Conservation (phyloP, 2,329 filamentous ascomycete genomes). For the Xylariaceae sp. region DNA sequence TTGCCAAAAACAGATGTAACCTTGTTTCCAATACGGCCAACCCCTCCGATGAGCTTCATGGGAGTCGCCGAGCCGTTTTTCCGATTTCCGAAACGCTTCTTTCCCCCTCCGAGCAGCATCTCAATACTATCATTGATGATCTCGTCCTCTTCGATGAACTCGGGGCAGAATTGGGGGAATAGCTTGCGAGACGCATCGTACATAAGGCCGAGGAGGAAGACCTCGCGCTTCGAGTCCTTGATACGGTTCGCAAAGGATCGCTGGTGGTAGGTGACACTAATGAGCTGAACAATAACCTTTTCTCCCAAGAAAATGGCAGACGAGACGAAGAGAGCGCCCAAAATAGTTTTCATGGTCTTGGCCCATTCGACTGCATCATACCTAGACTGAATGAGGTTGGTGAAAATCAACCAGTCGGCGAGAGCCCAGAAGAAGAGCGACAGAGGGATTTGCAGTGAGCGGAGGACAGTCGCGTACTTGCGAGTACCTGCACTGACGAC, state of each 20-base stretch:
- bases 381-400: constrained; percentile 41
- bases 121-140: constrained; percentile 83
- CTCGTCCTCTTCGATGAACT: constrained; percentile 89
- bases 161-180: constrained; percentile 87
- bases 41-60: constrained; percentile 70
- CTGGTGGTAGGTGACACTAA: constrained; percentile 81
- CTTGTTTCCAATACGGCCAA: constrained; percentile 84
- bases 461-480: constrained; percentile 65
- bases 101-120: constrained; percentile 57
- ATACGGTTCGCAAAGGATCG: constrained; percentile 80
- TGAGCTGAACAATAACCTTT: constrained; percentile 74
- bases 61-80: constrained; percentile 65
- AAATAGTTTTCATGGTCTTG: constrained; percentile 56
- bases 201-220: constrained; percentile 75
- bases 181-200: constrained; percentile 86
- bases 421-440: constrained; percentile 68
- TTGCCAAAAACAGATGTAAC: constrained; percentile 91
- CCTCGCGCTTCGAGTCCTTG: constrained; percentile 82
- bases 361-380: constrained; percentile 45
- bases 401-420: constrained; percentile 58
- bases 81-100: constrained; percentile 36
- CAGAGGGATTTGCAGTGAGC: constrained; percentile 60
- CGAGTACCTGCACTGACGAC: constrained; percentile 65
- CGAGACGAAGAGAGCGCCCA: constrained; percentile 64
- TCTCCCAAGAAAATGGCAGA: constrained; percentile 70